Conservation (phyloP, 1,284 basidiomycete species). For the Microbotryum scabiosae region DNA sequence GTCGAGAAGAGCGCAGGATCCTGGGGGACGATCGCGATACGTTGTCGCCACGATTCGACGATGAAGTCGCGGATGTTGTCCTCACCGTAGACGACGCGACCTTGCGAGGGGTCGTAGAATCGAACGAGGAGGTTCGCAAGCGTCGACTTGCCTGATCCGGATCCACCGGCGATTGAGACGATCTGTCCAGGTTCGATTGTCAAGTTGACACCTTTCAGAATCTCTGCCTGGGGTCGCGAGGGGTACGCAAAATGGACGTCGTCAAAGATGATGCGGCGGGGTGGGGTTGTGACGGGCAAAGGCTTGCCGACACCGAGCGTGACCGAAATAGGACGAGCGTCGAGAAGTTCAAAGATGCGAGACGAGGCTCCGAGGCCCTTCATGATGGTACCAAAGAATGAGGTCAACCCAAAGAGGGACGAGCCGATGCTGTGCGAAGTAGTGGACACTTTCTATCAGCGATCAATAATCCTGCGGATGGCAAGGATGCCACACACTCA, state of each 20-base stretch:
- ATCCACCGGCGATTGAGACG: constrained; percentile 41
- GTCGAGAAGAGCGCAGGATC: constrained; percentile 37
- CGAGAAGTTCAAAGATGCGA: constrained; percentile 86
- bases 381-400: constrained; percentile 45
- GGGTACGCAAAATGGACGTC: constrained; percentile 76
- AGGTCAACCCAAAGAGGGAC: constrained; percentile 41
- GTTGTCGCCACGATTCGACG: constrained; percentile 70
- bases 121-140: constrained; percentile 78
- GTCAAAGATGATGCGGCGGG: constrained; percentile 62
- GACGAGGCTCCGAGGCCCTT: constrained; percentile 83
- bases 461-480: neutral
- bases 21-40: constrained; percentile 81
- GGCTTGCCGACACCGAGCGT: constrained; percentile 52
- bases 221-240: constrained; percentile 58
- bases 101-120: constrained; percentile 83
- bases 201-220: constrained; percentile 61
- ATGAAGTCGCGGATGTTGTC: constrained; percentile 75
- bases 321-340: constrained; percentile 52
- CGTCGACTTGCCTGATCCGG: constrained; percentile 60
- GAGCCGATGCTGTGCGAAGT: constrained; percentile 8
- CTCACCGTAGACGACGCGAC: constrained; percentile 60
- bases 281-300: constrained; percentile 35
- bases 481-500: neutral
- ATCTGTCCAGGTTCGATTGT: constrained; percentile 53
- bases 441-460: constrained; percentile 38